A percentile compares a stretch with the other conserved stretches of the same genome.
Evolutionary conservation across 225 moss, liverwort and hornwort species (phyloP).

Genomic region (Rhytidiadelphus loreus): DNA sequence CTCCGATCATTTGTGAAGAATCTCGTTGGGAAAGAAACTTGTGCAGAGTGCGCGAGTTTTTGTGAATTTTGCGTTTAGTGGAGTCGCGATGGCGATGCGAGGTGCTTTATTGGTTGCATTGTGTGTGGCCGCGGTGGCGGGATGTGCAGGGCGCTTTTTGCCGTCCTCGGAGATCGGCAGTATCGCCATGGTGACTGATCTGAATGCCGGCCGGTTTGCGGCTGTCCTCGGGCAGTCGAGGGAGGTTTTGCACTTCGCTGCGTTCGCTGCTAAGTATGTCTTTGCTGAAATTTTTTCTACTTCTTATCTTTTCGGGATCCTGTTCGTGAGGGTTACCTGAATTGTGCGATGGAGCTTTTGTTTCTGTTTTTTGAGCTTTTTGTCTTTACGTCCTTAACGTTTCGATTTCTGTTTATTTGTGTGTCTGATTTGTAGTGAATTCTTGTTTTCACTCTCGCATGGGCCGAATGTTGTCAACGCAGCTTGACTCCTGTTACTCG

Average conservation of each 20-base stretch:
- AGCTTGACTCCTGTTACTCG: background rate
- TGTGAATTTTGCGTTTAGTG: background rate
- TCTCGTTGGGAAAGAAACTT: background rate
- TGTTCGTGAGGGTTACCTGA: background rate
- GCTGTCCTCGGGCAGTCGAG: conserved; percentile 41
- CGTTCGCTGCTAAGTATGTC: conserved; percentile 57
- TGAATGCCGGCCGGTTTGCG: conserved; percentile 5
- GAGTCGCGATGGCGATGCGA: conserved; percentile 22
- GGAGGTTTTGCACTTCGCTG: conserved; percentile 46
- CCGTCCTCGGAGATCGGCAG: background rate
- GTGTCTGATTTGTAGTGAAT: background rate
- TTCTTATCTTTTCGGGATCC: background rate
- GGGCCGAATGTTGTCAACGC: background rate
- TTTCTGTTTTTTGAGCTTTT: background rate
- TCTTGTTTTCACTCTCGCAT: too few relatives aligned
- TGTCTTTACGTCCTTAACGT: background rate
- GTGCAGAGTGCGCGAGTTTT: too few relatives aligned
- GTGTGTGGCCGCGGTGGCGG: background rate
- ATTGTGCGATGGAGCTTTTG: background rate
- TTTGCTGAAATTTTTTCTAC: background rate
- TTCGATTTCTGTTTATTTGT: background rate
- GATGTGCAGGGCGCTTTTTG: conserved; percentile 6
- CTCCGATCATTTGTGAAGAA: background rate
- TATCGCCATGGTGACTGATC: conserved; percentile 72
- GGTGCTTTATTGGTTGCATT: background rate